Evolutionary conservation across 2,329 filamentous ascomycete species (phyloP).

Genomic region (Pestalotiopsis sp.): DNA sequence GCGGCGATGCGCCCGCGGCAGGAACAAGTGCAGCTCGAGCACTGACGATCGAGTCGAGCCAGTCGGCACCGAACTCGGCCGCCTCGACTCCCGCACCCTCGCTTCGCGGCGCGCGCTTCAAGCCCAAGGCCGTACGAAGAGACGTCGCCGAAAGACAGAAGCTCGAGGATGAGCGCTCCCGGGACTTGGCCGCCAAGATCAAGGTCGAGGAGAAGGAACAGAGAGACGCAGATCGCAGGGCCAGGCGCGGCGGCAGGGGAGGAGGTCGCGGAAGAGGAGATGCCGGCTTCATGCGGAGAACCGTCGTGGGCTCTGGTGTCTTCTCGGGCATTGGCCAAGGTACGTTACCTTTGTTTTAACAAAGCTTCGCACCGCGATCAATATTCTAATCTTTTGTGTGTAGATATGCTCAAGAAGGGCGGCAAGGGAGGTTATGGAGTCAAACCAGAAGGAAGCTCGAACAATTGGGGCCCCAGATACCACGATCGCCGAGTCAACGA

Average conservation of each 20-base stretch:
- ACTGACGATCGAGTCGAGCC: slow-evolving; percentile 11
- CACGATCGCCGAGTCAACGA: slow-evolving; percentile 44
- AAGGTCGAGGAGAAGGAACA: slow-evolving; percentile 33
- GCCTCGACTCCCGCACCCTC: slow-evolving; percentile 34
- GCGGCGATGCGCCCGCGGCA: neutral
- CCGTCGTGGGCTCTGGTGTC: slow-evolving; percentile 34
- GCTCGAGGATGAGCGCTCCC: slow-evolving; percentile 40
- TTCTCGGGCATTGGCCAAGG: slow-evolving; percentile 34
- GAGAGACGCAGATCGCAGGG: slow-evolving; percentile 33
- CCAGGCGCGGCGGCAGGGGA: slow-evolving; percentile 37
- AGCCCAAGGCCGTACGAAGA: slow-evolving; percentile 50
- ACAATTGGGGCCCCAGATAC: slow-evolving; percentile 38
- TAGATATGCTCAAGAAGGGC: slow-evolving; percentile 27
- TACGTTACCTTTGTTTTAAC: slow-evolving; percentile 13
- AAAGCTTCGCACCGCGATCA: no score
- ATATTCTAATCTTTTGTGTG: neutral
- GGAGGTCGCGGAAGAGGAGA: slow-evolving; percentile 34
- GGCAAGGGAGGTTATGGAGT: slow-evolving; percentile 24
- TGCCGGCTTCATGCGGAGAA: slow-evolving; percentile 30
- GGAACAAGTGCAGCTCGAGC: neutral
- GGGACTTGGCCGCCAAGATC: slow-evolving; percentile 28
- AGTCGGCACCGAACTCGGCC: slow-evolving; percentile 22
- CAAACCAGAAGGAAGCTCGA: slow-evolving; percentile 31
- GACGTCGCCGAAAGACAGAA: slow-evolving; percentile 51
- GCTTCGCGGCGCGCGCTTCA: slow-evolving; percentile 42